Conservation (phyloP, 768 basidiomycete genomes). For the Pleurotus salmoneostramineus region DNA sequence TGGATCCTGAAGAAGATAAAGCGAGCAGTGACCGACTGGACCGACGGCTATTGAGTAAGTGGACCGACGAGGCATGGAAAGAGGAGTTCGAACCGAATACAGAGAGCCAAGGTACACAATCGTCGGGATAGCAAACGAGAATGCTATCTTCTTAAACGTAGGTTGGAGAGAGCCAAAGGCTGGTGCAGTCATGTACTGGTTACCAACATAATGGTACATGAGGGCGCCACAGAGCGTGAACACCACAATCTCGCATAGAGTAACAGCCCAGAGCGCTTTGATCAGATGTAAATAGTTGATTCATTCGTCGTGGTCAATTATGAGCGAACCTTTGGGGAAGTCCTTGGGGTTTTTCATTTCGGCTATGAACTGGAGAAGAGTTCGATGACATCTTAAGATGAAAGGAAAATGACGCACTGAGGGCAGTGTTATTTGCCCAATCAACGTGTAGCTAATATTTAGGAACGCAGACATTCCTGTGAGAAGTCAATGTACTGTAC, state of each 20-base stretch:
- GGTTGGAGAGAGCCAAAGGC: slow-evolving; percentile 36
- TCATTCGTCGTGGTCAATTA: background rate
- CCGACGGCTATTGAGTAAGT: background rate
- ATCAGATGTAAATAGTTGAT: background rate
- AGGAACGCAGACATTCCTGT: slow-evolving; percentile 41
- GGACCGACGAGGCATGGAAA: background rate
- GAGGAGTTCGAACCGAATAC: slow-evolving; percentile 28
- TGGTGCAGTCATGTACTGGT: slow-evolving; percentile 41
- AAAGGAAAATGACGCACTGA: slow-evolving; percentile 18
- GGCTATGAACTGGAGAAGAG: slow-evolving; percentile 32
- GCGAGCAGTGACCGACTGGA: slow-evolving; percentile 34
- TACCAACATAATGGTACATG: slow-evolving; percentile 34
- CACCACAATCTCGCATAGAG: slow-evolving; percentile 36
- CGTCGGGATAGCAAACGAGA: slow-evolving; percentile 42
- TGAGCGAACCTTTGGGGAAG: slow-evolving; percentile 34
- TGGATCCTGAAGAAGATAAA: slow-evolving; percentile 45
- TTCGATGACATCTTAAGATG: background rate
- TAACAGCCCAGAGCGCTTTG: slow-evolving; percentile 37
- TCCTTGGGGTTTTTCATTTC: slow-evolving; percentile 45
- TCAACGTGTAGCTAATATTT: slow-evolving; percentile 42
- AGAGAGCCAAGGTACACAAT: slow-evolving; percentile 41
- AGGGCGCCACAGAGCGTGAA: slow-evolving; percentile 40
- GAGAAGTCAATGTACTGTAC: background rate
- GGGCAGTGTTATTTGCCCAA: slow-evolving; percentile 41
- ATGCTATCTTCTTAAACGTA: slow-evolving; percentile 36